Conservation (phyloP, 2,329 filamentous ascomycete species). For the Hypoxylon sp. region DNA sequence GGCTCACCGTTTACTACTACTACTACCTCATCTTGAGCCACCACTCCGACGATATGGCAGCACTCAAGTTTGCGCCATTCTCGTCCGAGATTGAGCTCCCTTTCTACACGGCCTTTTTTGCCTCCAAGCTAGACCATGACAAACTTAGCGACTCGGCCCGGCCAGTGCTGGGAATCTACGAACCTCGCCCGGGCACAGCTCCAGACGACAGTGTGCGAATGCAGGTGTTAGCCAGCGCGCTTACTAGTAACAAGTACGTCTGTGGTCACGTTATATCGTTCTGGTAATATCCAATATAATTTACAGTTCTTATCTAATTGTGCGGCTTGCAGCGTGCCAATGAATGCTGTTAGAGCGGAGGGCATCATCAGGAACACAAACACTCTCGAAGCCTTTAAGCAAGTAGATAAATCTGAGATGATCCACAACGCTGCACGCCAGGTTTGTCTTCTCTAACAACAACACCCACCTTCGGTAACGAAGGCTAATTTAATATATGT, state of each 20-base stretch:
- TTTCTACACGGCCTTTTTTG: constrained; percentile 94
- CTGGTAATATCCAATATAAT: background rate
- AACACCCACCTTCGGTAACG: background rate
- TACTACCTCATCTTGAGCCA: constrained; percentile 3
- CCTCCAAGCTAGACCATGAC: constrained; percentile 95
- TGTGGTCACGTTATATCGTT: constrained; percentile 2
- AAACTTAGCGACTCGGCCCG: constrained; percentile 95
- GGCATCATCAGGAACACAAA: constrained; percentile 97
- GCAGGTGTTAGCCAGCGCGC: constrained; percentile 89
- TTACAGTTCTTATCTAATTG: constrained; percentile 40
- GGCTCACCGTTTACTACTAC: background rate
- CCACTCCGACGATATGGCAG: constrained; percentile 54
- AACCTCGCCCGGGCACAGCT: constrained; percentile 79
- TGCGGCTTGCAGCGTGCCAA: constrained; percentile 70
- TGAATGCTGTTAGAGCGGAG: constrained; percentile 84
- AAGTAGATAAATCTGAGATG: constrained; percentile 82
- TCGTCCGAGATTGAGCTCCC: constrained; percentile 94
- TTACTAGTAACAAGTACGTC: constrained; percentile 85
- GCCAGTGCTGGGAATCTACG: constrained; percentile 88
- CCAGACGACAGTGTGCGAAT: constrained; percentile 86
- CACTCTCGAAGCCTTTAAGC: constrained; percentile 93
- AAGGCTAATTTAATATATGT: constrained; percentile 51
- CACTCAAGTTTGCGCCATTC: constrained; percentile 85
- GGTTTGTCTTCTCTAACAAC: constrained; percentile 63
- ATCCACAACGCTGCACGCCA: constrained; percentile 84